Conservation (phyloP, 108 stramenopile species). For the Pseudonitzschia multistriata region DNA sequence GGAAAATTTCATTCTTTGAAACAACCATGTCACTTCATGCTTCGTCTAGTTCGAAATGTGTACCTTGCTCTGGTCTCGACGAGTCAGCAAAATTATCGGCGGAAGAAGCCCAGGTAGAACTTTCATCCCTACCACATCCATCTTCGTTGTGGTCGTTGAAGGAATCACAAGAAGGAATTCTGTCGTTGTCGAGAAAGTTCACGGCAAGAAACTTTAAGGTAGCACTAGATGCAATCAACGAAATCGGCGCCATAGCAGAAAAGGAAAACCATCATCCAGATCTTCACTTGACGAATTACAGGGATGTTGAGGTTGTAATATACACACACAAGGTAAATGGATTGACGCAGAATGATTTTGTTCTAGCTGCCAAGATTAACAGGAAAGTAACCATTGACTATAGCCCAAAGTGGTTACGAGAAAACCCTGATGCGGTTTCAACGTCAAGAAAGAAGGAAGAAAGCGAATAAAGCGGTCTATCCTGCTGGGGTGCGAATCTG, state of each 20-base stretch:
- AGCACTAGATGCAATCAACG: constrained; percentile 80
- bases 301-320: constrained; percentile 79
- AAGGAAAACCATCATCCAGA: constrained; percentile 87
- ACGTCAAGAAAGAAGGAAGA: constrained; percentile 4
- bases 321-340: constrained; percentile 83
- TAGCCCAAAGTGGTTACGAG: constrained; percentile 87
- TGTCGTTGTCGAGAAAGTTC: constrained; percentile 44
- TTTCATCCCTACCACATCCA: constrained; percentile 24
- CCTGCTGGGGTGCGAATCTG: no score
- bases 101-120: constrained; percentile 26
- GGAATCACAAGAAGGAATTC: constrained; percentile 25
- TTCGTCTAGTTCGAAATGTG: constrained; percentile 31
- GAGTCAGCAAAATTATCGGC: constrained; percentile 49
- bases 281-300: constrained; percentile 87
- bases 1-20: background rate
- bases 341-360: constrained; percentile 83
- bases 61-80: constrained; percentile 65
- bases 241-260: constrained; percentile 79
- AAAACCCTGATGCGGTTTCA: constrained; percentile 46
- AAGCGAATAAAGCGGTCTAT: background rate
- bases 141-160: constrained; percentile 13
- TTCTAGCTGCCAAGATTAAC: constrained; percentile 67
- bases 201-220: constrained; percentile 61
- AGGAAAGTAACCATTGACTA: constrained; percentile 60
- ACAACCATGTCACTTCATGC: background rate